Evolutionary conservation across 305 asterid genomes (phyloP).

Genomic region (Fraxinus paxiana): DNA sequence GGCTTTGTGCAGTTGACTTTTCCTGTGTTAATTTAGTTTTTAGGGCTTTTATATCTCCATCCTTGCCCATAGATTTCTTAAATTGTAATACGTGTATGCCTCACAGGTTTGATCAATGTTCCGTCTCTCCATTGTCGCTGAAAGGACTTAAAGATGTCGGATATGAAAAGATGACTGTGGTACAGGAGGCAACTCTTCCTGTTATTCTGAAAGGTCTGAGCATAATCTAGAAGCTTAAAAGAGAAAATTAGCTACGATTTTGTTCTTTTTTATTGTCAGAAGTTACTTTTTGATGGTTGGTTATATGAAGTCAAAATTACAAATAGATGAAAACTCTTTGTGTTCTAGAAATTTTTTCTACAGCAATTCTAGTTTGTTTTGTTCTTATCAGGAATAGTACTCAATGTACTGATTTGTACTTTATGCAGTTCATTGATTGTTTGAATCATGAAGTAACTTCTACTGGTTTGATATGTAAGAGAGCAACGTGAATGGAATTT

Average conservation of each 20-base stretch:
- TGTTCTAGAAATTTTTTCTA: background rate
- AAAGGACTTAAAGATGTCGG: slow-evolving; percentile 92
- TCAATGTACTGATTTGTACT: background rate
- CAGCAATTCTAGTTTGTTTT: background rate
- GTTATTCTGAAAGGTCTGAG: slow-evolving; percentile 68
- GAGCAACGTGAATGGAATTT: background rate
- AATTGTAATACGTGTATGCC: slow-evolving; percentile 16
- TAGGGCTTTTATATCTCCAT: background rate
- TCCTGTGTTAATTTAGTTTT: slow-evolving; percentile 1
- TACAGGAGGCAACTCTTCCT: slow-evolving; percentile 95
- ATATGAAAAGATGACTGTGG: slow-evolving; percentile 86
- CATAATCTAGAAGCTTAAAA: slow-evolving; percentile 5
- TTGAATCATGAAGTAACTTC: background rate
- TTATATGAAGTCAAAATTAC: background rate
- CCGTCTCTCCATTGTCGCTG: slow-evolving; percentile 66
- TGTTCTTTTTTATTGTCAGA: background rate
- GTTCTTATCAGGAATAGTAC: slow-evolving; percentile 2
- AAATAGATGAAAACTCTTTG: background rate
- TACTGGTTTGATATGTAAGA: background rate
- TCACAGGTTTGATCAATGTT: slow-evolving; percentile 76
- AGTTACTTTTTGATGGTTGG: slow-evolving; percentile 18
- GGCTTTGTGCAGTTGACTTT: background rate
- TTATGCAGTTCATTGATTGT: background rate
- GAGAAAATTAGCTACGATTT: background rate
- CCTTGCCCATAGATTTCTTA: background rate